Evolutionary conservation across 1,284 basidiomycete genomes (phyloP).

Genomic region (Baeospora myosura): DNA sequence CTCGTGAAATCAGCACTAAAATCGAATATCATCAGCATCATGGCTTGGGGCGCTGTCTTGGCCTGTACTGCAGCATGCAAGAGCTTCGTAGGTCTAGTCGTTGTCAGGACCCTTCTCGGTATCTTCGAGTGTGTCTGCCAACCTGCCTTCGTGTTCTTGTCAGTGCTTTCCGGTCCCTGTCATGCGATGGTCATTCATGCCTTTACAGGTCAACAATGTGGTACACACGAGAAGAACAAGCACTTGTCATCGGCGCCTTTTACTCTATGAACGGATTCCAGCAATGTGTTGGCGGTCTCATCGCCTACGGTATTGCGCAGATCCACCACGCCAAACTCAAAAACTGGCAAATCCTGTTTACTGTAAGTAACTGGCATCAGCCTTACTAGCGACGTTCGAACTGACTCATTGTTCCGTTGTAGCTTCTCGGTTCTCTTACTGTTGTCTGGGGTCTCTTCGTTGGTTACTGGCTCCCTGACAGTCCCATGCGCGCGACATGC

Average conservation of each 20-base stretch:
- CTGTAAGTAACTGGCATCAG: slow-evolving; percentile 21
- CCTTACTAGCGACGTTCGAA: not conserved
- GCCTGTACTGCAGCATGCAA: slow-evolving; percentile 42
- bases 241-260: slow-evolving; percentile 40
- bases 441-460: slow-evolving; percentile 45
- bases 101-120: slow-evolving; percentile 42
- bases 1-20: too few relatives aligned
- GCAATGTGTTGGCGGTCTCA: slow-evolving; percentile 44
- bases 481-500: slow-evolving; percentile 42
- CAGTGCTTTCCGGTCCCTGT: slow-evolving; percentile 6
- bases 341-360: slow-evolving; percentile 49
- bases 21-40: slow-evolving; percentile 24
- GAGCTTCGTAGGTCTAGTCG: slow-evolving; percentile 37
- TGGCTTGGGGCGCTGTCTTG: slow-evolving; percentile 41
- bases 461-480: slow-evolving; percentile 44
- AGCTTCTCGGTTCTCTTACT: slow-evolving; percentile 39
- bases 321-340: slow-evolving; percentile 33
- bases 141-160: slow-evolving; percentile 40
- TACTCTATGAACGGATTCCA: slow-evolving; percentile 50
- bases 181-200: not conserved
- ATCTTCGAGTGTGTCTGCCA: slow-evolving; percentile 46
- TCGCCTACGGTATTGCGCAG: slow-evolving; percentile 44
- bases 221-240: slow-evolving; percentile 45
- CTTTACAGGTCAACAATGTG: slow-evolving; percentile 39
- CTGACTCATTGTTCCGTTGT: not conserved